Evolutionary conservation across 805 yeast genomes (phyloP), one percentile per base, ranked within the genome.

Genomic region (Candida coleopterorum): DNA sequence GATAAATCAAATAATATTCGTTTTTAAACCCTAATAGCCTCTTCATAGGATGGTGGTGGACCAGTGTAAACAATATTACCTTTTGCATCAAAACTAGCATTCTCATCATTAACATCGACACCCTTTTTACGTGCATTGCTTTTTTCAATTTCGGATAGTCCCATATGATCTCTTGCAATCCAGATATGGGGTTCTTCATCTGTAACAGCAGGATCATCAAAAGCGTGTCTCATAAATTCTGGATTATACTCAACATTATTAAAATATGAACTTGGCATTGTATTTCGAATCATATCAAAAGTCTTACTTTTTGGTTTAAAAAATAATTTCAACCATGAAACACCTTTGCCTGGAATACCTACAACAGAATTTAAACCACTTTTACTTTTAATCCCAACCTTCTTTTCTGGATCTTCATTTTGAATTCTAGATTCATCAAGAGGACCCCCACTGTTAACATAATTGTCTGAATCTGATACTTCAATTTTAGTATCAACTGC

Each of bases 1-100:
- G n/a, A n/a, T 20, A 20, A 20, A 20, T 20, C 9, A 20, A 20
- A 20, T 20, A 6, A 6, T 20, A 20, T 20, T 20, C 10, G n/a
- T n/a, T n/a, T 25, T 18, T 53, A 68, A 24, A 60, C 52, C 42
- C 58, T 66, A 40, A 71, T 51, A 25, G 69, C 66, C 46, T 67
- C 73, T 48, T 75, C 81, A 53, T 75, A 83, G 33, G 75, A 74
- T 4, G 93, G 93, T 34, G 93, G 93, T 36, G 77, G 75, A 26
- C 82, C 85, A 18, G 73, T 64, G 47, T 68, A 79, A 6, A 53
- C 55, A 15, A 73, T 58, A 35, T 64, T 64, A 29, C 78, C 80
- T 62, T 79, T 76, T 30, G 77, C 86, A 46, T 77, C 70, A 43
- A 67, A 72, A 4, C 59, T 55, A 5, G 93, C 79, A 46, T 74